phyloP scores from a whole-genome alignment of 164 flowering plant genomes.

The Magnolia officinalis region DNA sequence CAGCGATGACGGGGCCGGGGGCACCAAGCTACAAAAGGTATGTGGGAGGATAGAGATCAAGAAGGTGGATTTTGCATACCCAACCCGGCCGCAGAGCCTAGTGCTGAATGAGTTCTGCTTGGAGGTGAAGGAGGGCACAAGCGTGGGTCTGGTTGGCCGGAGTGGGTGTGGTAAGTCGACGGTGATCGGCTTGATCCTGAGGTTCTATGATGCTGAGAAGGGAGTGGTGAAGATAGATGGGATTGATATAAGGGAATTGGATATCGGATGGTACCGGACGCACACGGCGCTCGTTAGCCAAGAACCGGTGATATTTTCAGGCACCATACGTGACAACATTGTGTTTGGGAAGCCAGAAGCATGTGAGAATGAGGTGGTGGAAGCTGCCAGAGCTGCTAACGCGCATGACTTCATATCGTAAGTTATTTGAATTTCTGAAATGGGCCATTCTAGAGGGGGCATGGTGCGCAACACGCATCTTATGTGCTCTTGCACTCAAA shows the following conservation, averaged over 20 bases:
- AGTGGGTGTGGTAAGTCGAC: slow-evolving; percentile 99
- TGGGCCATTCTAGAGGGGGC: neutral
- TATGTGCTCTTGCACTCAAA: too few species aligned
- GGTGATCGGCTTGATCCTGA: slow-evolving; percentile 65
- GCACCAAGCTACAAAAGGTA: slow-evolving; percentile 40
- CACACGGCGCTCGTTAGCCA: slow-evolving; percentile 81
- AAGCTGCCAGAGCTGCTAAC: slow-evolving; percentile 86
- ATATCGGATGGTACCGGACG: slow-evolving; percentile 65
- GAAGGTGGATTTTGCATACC: slow-evolving; percentile 75
- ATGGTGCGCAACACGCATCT: too few species aligned
- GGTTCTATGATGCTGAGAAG: slow-evolving; percentile 70
- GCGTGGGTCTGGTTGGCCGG: slow-evolving; percentile 77
- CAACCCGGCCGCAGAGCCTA: slow-evolving; percentile 50
- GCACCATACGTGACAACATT: slow-evolving; percentile 77
- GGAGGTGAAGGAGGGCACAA: slow-evolving; percentile 70
- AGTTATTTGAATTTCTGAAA: slow-evolving; percentile 24
- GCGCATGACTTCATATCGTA: slow-evolving; percentile 95
- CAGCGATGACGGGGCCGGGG: slow-evolving; percentile 19
- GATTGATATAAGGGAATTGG: slow-evolving; percentile 62
- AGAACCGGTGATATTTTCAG: slow-evolving; percentile 78
- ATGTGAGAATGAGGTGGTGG: slow-evolving; percentile 68
- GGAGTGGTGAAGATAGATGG: slow-evolving; percentile 75
- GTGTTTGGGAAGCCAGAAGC: slow-evolving; percentile 73
- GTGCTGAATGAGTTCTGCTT: slow-evolving; percentile 57
- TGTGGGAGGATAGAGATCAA: slow-evolving; percentile 65